Evolutionary conservation across 257 asterid genomes (phyloP).

Genomic region (Thymus mandschuricus): DNA sequence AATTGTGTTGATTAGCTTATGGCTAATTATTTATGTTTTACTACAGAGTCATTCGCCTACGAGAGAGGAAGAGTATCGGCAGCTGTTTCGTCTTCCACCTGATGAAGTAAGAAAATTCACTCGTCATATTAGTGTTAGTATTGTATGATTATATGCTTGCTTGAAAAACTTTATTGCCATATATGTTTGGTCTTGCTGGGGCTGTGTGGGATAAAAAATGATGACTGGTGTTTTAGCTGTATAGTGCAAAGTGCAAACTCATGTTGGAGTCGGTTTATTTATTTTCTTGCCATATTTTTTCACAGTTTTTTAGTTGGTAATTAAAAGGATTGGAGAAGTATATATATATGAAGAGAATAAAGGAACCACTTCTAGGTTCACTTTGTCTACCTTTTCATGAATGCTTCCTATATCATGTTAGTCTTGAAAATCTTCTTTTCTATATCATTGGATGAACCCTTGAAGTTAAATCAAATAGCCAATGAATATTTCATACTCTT

Average conservation of each 20-base stretch:
- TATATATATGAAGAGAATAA: neutral
- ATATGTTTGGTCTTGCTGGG: slow-evolving; percentile 1
- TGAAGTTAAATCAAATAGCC: neutral
- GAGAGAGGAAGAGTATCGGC: slow-evolving; percentile 93
- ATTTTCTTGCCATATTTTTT: slow-evolving; percentile 2
- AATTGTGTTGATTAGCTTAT: slow-evolving; percentile 31
- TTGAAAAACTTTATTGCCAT: slow-evolving; percentile 2
- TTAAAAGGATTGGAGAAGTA: neutral
- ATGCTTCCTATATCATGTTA: neutral
- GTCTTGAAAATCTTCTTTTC: neutral
- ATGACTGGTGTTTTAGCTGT: neutral
- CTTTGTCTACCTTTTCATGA: neutral
- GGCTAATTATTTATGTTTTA: slow-evolving; percentile 23
- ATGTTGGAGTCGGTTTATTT: slow-evolving; percentile 20
- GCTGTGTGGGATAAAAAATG: slow-evolving; percentile 6
- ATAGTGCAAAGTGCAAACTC: slow-evolving; percentile 10
- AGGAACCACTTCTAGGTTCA: neutral
- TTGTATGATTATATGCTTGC: neutral
- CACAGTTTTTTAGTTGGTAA: neutral
- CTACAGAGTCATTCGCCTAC: slow-evolving; percentile 61
- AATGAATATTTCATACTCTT: neutral
- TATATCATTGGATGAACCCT: neutral
- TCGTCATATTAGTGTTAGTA: slow-evolving; percentile 11
- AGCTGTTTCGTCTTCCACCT: slow-evolving; percentile 84
- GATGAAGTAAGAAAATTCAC: slow-evolving; percentile 73